Evolutionary conservation across 352 stramenopile genomes (phyloP).

Genomic region (Peronospora destructor): DNA sequence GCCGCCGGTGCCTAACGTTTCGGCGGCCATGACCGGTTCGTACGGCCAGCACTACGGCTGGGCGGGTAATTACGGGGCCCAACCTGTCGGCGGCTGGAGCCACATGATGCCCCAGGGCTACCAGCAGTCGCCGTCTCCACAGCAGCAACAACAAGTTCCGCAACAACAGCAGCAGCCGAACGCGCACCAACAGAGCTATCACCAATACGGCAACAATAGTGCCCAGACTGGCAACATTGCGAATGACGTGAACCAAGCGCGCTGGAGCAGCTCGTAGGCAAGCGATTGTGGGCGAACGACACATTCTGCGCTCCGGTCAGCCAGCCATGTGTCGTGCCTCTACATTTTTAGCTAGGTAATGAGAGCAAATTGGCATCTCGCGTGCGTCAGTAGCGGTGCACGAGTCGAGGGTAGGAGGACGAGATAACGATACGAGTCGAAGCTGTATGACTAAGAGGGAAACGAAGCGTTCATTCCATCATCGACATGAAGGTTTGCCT

Average conservation of each 20-base stretch:
- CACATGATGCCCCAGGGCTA: slow-evolving; percentile 85
- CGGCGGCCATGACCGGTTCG: slow-evolving; percentile 45
- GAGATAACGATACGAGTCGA: slow-evolving; percentile 25
- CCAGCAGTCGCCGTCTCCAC: slow-evolving; percentile 52
- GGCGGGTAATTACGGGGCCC: slow-evolving; percentile 60
- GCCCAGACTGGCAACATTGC: slow-evolving; percentile 36
- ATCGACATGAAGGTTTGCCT: not conserved
- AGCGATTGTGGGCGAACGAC: slow-evolving; percentile 8
- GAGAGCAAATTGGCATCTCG: slow-evolving; percentile 18
- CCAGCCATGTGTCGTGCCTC: slow-evolving; percentile 15
- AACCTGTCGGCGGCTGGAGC: slow-evolving; percentile 67
- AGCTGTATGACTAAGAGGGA: slow-evolving; percentile 29
- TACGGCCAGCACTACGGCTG: slow-evolving; percentile 81
- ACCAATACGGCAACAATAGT: slow-evolving; percentile 61
- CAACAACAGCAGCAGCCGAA: slow-evolving; percentile 58
- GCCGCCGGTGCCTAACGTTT: slow-evolving; percentile 63
- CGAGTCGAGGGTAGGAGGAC: slow-evolving; percentile 13
- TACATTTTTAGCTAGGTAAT: slow-evolving; percentile 31
- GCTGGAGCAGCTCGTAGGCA: slow-evolving; percentile 74
- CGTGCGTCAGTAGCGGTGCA: slow-evolving; percentile 21
- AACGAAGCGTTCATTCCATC: slow-evolving; percentile 29
- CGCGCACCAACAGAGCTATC: slow-evolving; percentile 72
- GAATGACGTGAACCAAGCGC: slow-evolving; percentile 49
- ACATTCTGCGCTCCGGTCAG: slow-evolving; percentile 10
- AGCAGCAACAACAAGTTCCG: slow-evolving; percentile 42